Conservation (phyloP, 768 basidiomycete genomes). For the Tricholoma sp. region DNA sequence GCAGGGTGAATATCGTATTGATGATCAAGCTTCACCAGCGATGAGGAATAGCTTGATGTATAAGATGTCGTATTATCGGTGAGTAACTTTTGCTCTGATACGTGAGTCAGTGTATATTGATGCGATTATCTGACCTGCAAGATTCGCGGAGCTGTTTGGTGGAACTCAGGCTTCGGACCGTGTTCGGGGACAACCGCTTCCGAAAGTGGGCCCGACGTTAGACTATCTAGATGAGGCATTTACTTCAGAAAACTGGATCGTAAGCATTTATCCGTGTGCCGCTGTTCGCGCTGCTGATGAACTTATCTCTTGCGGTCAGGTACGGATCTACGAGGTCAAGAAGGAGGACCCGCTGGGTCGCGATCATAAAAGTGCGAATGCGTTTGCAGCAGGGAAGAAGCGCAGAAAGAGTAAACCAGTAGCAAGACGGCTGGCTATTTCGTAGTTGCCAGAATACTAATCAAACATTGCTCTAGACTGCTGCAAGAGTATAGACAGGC, state of each 20-base stretch:
- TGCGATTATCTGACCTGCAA: slow-evolving; percentile 20
- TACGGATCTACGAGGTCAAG: slow-evolving; percentile 93
- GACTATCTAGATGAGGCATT: slow-evolving; percentile 97
- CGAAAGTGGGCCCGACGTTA: slow-evolving; percentile 70
- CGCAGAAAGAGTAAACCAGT: slow-evolving; percentile 75
- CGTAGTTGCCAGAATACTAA: slow-evolving; percentile 16
- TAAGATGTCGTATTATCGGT: slow-evolving; percentile 98
- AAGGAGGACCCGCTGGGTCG: slow-evolving; percentile 90
- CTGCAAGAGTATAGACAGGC: neutral
- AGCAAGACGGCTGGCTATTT: slow-evolving; percentile 49
- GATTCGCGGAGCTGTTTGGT: slow-evolving; percentile 87
- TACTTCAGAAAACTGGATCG: slow-evolving; percentile 99
- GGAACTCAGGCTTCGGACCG: slow-evolving; percentile 68
- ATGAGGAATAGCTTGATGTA: slow-evolving; percentile 99
- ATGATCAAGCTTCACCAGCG: slow-evolving; percentile 73
- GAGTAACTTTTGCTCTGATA: slow-evolving; percentile 8
- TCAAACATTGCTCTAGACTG: neutral
- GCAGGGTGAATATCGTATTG: slow-evolving; percentile 89
- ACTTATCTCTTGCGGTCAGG: slow-evolving; percentile 31
- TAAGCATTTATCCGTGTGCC: slow-evolving; percentile 30
- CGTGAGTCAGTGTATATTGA: neutral
- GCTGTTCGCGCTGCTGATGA: neutral
- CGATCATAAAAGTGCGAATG: slow-evolving; percentile 82
- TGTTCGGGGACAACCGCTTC: slow-evolving; percentile 84
- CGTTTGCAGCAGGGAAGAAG: slow-evolving; percentile 85